These are phyloP conservation scores for Lanmaoa rubissima DNA, from an alignment of 768 basidiomycete species.

Conservation along the genomic window DNA sequence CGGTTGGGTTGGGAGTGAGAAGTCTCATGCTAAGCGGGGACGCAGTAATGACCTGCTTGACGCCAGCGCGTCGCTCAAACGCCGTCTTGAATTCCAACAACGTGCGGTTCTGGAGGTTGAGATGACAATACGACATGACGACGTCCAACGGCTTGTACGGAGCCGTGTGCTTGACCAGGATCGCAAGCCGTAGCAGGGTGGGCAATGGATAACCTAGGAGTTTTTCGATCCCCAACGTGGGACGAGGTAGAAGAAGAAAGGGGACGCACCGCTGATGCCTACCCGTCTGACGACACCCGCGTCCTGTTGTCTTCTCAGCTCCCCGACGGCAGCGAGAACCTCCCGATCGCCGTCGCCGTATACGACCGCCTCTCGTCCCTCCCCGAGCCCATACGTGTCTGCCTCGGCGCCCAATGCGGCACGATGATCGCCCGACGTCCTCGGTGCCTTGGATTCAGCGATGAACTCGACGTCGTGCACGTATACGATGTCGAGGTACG, in stretches of 20 bases:
- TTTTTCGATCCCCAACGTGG: no score
- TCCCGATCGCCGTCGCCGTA: slow-evolving; percentile 70
- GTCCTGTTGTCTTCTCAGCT: slow-evolving; percentile 64
- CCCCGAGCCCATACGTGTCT: slow-evolving; percentile 61
- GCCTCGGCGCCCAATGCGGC: slow-evolving; percentile 49
- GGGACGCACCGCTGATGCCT: slow-evolving; percentile 71
- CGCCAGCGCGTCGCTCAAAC: slow-evolving; percentile 59
- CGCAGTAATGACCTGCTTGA: slow-evolving; percentile 69
- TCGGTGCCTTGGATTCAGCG: slow-evolving; percentile 48
- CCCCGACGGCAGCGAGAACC: slow-evolving; percentile 64
- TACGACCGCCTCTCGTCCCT: slow-evolving; percentile 54
- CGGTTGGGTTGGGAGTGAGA: slow-evolving; percentile 53
- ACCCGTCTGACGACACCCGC: slow-evolving; percentile 72
- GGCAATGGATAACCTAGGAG: slow-evolving; percentile 73
- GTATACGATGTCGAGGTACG: slow-evolving; percentile 78
- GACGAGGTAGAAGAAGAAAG: no score
- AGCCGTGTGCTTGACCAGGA: slow-evolving; percentile 64
- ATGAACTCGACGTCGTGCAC: slow-evolving; percentile 86
- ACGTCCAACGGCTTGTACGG: slow-evolving; percentile 75
- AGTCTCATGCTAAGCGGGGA: slow-evolving; percentile 87
- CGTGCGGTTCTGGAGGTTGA: slow-evolving; percentile 70
- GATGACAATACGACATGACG: slow-evolving; percentile 78
- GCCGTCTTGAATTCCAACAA: slow-evolving; percentile 54
- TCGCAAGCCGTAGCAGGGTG: slow-evolving; percentile 77
- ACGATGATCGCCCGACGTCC: slow-evolving; percentile 52